Evolutionary conservation across 129 eudicot species (phyloP).

Genomic region (Centaurea solstitialis): DNA sequence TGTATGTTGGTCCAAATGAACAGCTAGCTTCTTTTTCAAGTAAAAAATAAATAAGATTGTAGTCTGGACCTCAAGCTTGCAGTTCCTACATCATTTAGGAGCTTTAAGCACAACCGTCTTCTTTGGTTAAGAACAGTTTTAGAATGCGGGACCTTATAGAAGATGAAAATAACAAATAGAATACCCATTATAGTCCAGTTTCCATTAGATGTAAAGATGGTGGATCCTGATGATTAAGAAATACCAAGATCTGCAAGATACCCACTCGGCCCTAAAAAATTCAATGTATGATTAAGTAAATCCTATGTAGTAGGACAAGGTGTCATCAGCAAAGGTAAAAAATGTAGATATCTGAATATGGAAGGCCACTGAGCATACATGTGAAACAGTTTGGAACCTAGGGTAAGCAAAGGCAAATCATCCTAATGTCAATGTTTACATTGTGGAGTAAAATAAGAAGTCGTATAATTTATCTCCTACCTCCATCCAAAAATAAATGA

Average conservation of each 20-base stretch:
- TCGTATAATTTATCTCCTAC: not conserved
- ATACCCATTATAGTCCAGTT: not conserved
- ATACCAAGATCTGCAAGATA: not conserved
- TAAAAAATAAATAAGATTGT: not conserved
- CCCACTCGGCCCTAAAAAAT: not conserved
- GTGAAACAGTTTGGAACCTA: not conserved
- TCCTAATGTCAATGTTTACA: not conserved
- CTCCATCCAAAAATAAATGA: not conserved
- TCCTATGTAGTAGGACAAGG: not conserved
- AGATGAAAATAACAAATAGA: not conserved
- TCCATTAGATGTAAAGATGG: not conserved
- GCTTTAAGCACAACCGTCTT: too few relatives aligned
- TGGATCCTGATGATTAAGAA: not conserved
- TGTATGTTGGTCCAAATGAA: not conserved
- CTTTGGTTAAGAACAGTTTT: not conserved
- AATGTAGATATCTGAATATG: not conserved
- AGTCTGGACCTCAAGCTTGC: not conserved
- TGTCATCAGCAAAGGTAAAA: not conserved
- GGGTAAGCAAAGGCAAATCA: not conserved
- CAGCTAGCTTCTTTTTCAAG: not conserved
- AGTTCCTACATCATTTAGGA: too few relatives aligned
- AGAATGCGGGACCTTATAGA: not conserved
- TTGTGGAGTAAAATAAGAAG: not conserved
- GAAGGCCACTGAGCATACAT: not conserved
- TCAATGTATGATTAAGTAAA: not conserved